Conservation (phyloP, 352 stramenopile genomes). For the Globisporangium echinulatum region DNA sequence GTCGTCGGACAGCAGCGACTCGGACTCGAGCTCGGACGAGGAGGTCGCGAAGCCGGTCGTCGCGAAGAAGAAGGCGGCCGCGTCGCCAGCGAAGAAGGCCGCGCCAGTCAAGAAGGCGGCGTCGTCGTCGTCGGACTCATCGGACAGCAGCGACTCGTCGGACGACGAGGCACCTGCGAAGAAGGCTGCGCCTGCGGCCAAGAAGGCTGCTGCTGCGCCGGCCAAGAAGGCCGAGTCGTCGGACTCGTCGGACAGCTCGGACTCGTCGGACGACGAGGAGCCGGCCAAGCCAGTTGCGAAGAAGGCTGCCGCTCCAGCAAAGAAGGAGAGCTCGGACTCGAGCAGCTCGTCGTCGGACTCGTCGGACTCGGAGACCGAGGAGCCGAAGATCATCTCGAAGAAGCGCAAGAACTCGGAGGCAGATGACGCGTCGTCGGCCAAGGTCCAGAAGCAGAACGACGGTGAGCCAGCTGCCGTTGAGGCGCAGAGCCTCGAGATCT, state of each 20-base stretch:
- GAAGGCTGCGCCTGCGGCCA: conserved; percentile 16
- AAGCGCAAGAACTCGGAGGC: conserved; percentile 82
- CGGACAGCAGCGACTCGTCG: conserved; percentile 20
- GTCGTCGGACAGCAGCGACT: conserved; percentile 24
- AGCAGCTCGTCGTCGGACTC: conserved; percentile 17
- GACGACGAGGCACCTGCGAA: conserved; percentile 27
- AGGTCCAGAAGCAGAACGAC: conserved; percentile 73
- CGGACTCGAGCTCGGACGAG: conserved; percentile 34
- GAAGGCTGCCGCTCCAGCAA: conserved; percentile 19
- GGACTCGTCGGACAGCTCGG: conserved; percentile 22
- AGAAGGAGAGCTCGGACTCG: conserved; percentile 22
- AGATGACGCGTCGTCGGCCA: conserved; percentile 44
- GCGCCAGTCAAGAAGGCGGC: conserved; percentile 47
- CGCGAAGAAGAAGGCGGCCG: conserved; percentile 22
- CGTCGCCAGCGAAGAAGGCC: conserved; percentile 18
- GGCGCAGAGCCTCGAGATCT: conserved; percentile 61
- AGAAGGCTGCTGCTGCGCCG: conserved; percentile 24
- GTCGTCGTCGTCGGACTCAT: conserved; percentile 14
- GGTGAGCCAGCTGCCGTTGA: conserved; percentile 47
- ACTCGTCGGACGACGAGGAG: conserved; percentile 62
- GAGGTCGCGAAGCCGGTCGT: conserved; percentile 4
- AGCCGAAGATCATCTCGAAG: conserved; percentile 63
- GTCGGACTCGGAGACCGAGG: conserved; percentile 36
- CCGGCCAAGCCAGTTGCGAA: conserved; percentile 20
- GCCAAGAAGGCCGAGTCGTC: conserved; percentile 20